Evolutionary conservation across 2,329 filamentous ascomycete genomes (phyloP).

Genomic region (Aspergillus japonicus): DNA sequence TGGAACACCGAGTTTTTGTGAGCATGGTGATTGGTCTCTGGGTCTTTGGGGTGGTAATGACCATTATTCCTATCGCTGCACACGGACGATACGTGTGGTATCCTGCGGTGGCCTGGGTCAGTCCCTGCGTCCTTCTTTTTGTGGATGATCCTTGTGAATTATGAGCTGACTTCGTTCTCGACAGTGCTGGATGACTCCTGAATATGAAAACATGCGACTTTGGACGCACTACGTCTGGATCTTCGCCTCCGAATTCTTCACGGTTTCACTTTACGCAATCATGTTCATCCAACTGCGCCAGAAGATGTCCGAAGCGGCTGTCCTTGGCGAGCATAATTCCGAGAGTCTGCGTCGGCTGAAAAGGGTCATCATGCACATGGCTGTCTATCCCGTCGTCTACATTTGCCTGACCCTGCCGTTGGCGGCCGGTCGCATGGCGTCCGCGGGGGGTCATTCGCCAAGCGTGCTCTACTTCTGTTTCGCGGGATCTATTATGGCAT

Average conservation of each 20-base stretch:
- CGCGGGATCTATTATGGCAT: background rate
- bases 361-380: slow-evolving; percentile 5
- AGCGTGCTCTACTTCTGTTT: slow-evolving; percentile 3
- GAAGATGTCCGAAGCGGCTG: slow-evolving; percentile 1
- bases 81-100: slow-evolving; percentile 6
- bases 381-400: slow-evolving; percentile 2
- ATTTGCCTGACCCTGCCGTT: slow-evolving; percentile 1
- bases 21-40: background rate
- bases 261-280: slow-evolving; percentile 2
- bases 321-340: slow-evolving; percentile 5
- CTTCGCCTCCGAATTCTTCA: slow-evolving; percentile 6
- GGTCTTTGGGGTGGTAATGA: slow-evolving; percentile 1
- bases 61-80: slow-evolving; percentile 4
- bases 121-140: background rate
- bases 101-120: slow-evolving; percentile 5
- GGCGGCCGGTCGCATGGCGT: slow-evolving; percentile 5
- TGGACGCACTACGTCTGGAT: slow-evolving; percentile 8
- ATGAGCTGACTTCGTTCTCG: background rate
- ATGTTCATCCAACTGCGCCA: slow-evolving; percentile 3
- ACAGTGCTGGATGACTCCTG: slow-evolving; percentile 7
- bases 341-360: slow-evolving; percentile 6
- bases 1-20: background rate
- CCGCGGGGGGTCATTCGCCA: background rate
- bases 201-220: slow-evolving; percentile 5
- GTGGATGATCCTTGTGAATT: no score